A percentile compares a stretch with the other conserved stretches of the same genome.
These are phyloP conservation scores for Apostasia shenzhenica DNA, from an alignment of 106 monocot species.

Conservation along the genomic window DNA sequence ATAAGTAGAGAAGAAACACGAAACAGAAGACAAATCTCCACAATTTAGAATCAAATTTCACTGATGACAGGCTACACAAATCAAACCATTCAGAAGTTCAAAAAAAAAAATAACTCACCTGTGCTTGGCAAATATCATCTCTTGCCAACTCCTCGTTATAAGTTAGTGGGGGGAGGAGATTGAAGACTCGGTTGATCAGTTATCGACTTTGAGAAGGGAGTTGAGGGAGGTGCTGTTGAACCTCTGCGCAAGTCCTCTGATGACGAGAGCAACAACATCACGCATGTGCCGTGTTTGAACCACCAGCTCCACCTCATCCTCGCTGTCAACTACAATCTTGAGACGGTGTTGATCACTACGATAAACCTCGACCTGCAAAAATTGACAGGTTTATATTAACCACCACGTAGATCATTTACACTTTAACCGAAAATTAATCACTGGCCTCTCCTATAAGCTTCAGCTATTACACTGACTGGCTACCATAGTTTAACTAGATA, in stretches of 20 bases:
- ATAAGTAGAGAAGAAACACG: too few species aligned
- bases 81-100: background rate
- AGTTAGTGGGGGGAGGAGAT: background rate
- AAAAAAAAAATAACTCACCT: background rate
- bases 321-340: conserved; percentile 86
- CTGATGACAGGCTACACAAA: background rate
- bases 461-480: background rate
- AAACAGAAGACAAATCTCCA: too few species aligned
- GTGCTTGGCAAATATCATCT: background rate
- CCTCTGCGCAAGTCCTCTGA: conserved; percentile 83
- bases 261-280: conserved; percentile 84
- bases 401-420: background rate
- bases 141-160: background rate
- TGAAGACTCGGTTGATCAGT: conserved; percentile 17
- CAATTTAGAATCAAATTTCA: background rate
- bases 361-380: conserved; percentile 74
- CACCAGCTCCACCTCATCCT: conserved; percentile 83
- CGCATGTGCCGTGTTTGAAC: conserved; percentile 82
- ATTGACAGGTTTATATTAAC: background rate
- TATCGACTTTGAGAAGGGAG: conserved; percentile 76
- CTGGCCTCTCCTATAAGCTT: background rate
- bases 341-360: conserved; percentile 78
- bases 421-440: background rate
- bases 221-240: conserved; percentile 99
- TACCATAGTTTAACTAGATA: too few species aligned